Conservation (phyloP, 805 yeast genomes). For the Metschnikowia chrysomelidarum region DNA sequence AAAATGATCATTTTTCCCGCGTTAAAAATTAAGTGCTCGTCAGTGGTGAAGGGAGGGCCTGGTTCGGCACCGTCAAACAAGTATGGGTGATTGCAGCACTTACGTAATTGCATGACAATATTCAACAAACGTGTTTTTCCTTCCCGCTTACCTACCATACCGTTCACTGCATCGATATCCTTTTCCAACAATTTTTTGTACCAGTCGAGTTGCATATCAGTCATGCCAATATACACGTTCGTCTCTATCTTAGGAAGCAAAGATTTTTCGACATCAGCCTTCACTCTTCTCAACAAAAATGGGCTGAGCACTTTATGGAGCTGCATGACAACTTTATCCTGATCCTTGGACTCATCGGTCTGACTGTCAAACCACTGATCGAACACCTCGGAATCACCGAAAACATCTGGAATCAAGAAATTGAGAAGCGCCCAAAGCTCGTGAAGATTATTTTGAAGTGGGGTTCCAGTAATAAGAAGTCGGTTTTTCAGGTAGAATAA, state of each 20-base stretch:
- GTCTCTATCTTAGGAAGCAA: constrained; percentile 87
- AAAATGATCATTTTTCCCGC: constrained; percentile 88
- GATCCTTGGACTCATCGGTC: constrained; percentile 42
- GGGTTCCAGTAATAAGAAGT: constrained; percentile 91
- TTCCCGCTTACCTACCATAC: constrained; percentile 91
- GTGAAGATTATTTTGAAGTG: constrained; percentile 90
- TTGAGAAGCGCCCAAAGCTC: constrained; percentile 95
- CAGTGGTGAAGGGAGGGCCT: constrained; percentile 96
- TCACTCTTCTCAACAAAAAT: constrained; percentile 82
- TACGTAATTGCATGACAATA: constrained; percentile 94
- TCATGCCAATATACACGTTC: constrained; percentile 90
- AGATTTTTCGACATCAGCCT: constrained; percentile 90
- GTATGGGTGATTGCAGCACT: constrained; percentile 97
- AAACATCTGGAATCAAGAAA: constrained; percentile 89
- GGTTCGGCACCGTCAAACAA: constrained; percentile 99
- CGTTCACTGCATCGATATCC: constrained; percentile 95
- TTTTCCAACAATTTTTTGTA: constrained; percentile 84
- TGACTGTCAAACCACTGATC: constrained; percentile 84
- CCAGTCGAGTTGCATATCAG: constrained; percentile 94
- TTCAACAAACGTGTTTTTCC: constrained; percentile 87
- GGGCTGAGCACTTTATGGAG: constrained; percentile 87
- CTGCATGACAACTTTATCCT: constrained; percentile 83
- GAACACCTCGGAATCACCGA: constrained; percentile 85
- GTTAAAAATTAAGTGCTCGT: constrained; percentile 87
- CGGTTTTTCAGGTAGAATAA: constrained; percentile 83